Evolutionary conservation across 225 moss, liverwort and hornwort genomes (phyloP).

Genomic region (Lunularia cruciata): DNA sequence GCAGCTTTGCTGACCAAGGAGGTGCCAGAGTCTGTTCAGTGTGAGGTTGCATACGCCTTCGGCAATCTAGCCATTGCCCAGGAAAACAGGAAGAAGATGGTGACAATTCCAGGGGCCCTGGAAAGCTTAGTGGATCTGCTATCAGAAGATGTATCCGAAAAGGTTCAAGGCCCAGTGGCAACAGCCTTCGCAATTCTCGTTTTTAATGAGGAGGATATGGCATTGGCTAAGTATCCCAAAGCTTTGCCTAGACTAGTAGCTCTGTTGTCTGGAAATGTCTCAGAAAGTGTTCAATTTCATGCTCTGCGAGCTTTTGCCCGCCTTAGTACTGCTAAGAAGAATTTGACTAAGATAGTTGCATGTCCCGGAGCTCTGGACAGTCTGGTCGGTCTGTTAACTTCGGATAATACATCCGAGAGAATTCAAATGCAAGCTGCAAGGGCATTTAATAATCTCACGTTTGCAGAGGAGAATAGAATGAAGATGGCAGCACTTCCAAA

Average conservation of each 20-base stretch:
- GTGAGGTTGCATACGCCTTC: slow-evolving; percentile 2
- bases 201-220: slow-evolving; percentile 1
- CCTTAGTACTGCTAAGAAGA: not conserved
- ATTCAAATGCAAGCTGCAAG: slow-evolving; percentile 8
- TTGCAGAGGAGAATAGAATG: slow-evolving; percentile 1
- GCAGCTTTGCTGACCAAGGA: not conserved
- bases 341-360: slow-evolving; percentile 1
- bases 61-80: not conserved
- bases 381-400: not conserved
- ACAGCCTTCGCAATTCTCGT: slow-evolving; percentile 10
- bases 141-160: not conserved
- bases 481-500: slow-evolving; percentile 6
- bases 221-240: not conserved
- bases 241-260: not conserved
- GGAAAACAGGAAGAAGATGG: not conserved
- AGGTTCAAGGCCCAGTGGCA: not conserved
- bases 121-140: slow-evolving; percentile 5
- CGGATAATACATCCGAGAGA: not conserved
- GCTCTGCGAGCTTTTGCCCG: not conserved
- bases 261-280: not conserved
- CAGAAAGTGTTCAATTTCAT: not conserved
- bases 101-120: not conserved
- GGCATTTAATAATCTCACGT: not conserved
- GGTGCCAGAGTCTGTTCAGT: not conserved
- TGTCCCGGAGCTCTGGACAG: slow-evolving; percentile 1